These are phyloP conservation scores for Candida ficus DNA, from an alignment of 805 yeast genomes.

Conservation along the genomic window DNA sequence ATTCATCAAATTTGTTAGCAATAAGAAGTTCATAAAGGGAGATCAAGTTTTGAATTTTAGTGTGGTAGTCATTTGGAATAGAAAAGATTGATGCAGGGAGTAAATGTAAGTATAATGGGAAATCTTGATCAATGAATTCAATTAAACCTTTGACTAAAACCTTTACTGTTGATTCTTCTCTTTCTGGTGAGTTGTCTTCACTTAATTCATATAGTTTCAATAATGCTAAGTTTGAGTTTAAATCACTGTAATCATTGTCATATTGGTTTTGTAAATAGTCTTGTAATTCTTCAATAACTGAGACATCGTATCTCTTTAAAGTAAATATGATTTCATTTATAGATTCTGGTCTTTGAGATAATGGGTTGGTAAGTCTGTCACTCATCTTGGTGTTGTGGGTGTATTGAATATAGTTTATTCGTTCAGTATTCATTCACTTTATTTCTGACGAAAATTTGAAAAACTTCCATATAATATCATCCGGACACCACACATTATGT, in stretches of 20 bases:
- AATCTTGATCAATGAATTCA: slow-evolving; percentile 37
- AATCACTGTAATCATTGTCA: slow-evolving; percentile 31
- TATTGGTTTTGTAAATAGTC: slow-evolving; percentile 39
- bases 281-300: slow-evolving; percentile 37
- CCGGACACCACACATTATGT: slow-evolving; percentile 1
- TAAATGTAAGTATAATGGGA: slow-evolving; percentile 38
- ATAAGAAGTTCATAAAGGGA: slow-evolving; percentile 21
- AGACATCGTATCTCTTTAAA: slow-evolving; percentile 40
- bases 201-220: slow-evolving; percentile 37
- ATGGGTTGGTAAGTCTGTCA: slow-evolving; percentile 31
- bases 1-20: slow-evolving; percentile 18
- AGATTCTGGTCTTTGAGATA: slow-evolving; percentile 35
- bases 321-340: slow-evolving; percentile 36
- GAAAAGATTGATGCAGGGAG: slow-evolving; percentile 35
- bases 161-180: slow-evolving; percentile 34
- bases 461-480: background rate
- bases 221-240: slow-evolving; percentile 41
- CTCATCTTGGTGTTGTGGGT: slow-evolving; percentile 11
- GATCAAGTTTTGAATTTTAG: slow-evolving; percentile 22
- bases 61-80: slow-evolving; percentile 20
- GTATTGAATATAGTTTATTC: background rate
- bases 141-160: slow-evolving; percentile 37
- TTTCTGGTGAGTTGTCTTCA: slow-evolving; percentile 31
- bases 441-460: background rate
- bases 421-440: background rate